Base-by-base conservation (phyloP, 2,329 filamentous ascomycete species). In the Calonectria multiphialidica region DNA sequence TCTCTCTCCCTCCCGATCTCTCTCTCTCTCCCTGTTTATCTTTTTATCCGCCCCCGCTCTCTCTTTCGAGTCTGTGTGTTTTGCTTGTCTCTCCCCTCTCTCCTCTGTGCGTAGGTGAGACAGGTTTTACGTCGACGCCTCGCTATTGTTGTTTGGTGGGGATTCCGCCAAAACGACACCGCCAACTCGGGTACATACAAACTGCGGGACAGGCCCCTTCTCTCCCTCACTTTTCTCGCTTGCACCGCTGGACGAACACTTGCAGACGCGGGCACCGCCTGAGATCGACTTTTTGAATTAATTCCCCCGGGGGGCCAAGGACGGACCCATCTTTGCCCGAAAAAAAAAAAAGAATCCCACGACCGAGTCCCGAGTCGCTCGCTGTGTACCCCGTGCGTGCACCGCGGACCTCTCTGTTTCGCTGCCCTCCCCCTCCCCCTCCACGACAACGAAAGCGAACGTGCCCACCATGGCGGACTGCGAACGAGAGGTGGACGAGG, bases 381-480 rank as follows among this genome's bases (percentile, higher is more conserved):
- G 45, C 40, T 59, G 65, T 40, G 35, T 33, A 23, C 53, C 50
- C n/a, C 44, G 18, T 16, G 18, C 30, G 16, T 49, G 61, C 25
- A 37, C 42, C 18, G 16, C 18, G 18, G 42, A 44, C 62, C 28
- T 45, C 28, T 30, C 28, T 30, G 28, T 30, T 8, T 30, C 9
- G 53, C 55, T 28, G 37, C 44, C 21, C 18, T 12, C n/a, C 35
- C 25, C 61, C 12, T 7, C 53, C 10, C 28, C 21, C 50, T 5
- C 53, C 35, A 12, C 53, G 53, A 59, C 53, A 33, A n/a, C n/a
- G n/a, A 35, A 59, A 59, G 5, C 53, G 53, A 59, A 47, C 44
- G 44, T 47, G 44, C 44, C 53, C 47, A 79, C 53, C 72, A 90
- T 90, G 88, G 84, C 86, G 71, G 87, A 88, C 78, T 84, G 84